phyloP scores from a whole-genome alignment of 805 yeast species.

The Metschnikowia santaceciliae region DNA sequence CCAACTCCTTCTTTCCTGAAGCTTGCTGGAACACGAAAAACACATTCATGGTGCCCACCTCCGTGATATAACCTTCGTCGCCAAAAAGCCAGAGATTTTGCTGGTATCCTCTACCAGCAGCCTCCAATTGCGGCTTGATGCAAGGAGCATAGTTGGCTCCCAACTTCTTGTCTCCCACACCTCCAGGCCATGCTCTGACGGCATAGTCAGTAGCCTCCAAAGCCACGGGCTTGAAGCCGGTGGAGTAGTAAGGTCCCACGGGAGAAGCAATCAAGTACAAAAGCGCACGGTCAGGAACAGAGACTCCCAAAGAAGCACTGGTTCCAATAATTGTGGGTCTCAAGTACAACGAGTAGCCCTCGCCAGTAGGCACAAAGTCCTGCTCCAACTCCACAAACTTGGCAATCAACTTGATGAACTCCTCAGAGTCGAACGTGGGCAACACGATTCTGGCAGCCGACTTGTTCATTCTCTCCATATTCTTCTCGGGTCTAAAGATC shows the following conservation, averaged over 20 bases:
- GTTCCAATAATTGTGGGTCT: constrained; percentile 97
- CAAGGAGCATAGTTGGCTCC: constrained; percentile 99
- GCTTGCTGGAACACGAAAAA: constrained; percentile 79
- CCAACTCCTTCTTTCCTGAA: constrained; percentile 87
- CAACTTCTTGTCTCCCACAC: constrained; percentile 91
- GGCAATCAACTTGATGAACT: constrained; percentile 69
- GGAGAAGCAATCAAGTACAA: constrained; percentile 89
- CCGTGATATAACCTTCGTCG: constrained; percentile 80
- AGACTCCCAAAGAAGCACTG: constrained; percentile 81
- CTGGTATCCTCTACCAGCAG: constrained; percentile 87
- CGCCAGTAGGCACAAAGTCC: constrained; percentile 75
- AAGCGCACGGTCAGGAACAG: constrained; percentile 75
- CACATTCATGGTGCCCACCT: constrained; percentile 97
- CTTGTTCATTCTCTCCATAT: constrained; percentile 86
- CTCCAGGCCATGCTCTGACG: constrained; percentile 99
- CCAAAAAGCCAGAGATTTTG: constrained; percentile 97
- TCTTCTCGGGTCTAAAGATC: constrained; percentile 86
- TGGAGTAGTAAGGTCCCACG: constrained; percentile 85
- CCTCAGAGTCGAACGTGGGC: constrained; percentile 80
- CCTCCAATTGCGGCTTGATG: constrained; percentile 83
- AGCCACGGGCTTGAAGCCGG: constrained; percentile 93
- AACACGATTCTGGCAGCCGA: constrained; percentile 87
- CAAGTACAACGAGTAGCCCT: constrained; percentile 87
- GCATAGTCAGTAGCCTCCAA: constrained; percentile 95
- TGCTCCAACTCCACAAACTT: constrained; percentile 72